phyloP scores from a whole-genome alignment of 306 rosid species.

The Acacia crassicarpa region DNA sequence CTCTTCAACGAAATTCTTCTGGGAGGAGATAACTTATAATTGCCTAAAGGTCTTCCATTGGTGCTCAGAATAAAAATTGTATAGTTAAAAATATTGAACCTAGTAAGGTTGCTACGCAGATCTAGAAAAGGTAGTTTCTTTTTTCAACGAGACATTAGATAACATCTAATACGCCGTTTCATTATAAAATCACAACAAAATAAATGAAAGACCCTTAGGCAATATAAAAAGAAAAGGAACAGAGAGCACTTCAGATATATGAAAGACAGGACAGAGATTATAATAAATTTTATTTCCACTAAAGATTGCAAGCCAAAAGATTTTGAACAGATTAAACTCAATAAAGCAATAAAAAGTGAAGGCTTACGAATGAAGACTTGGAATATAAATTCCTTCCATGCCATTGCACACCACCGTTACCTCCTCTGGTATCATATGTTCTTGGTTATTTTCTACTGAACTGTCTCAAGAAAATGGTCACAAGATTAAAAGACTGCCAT shows the following conservation, averaged over 20 bases:
- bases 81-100: neutral
- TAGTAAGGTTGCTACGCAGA: neutral
- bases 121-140: neutral
- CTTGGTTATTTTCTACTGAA: constrained; percentile 35
- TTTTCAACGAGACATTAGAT: constrained; percentile 14
- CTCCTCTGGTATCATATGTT: constrained; percentile 51
- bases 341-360: constrained; percentile 6
- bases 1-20: constrained; percentile 19
- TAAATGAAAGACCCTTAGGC: neutral
- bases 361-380: constrained; percentile 77
- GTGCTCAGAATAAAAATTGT: constrained; percentile 7
- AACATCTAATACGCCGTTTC: neutral
- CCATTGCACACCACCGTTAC: constrained; percentile 84
- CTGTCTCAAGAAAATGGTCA: constrained; percentile 44
- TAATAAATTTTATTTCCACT: neutral
- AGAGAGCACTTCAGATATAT: neutral
- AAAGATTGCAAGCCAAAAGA: constrained; percentile 9
- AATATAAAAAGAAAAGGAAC: neutral
- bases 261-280: neutral
- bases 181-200: neutral
- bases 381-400: constrained; percentile 75
- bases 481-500: constrained; percentile 26
- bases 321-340: constrained; percentile 2
- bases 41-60: neutral
- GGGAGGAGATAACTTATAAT: neutral